phyloP scores from a whole-genome alignment of 140 eudicot genomes.

The Flaveria floridana region DNA sequence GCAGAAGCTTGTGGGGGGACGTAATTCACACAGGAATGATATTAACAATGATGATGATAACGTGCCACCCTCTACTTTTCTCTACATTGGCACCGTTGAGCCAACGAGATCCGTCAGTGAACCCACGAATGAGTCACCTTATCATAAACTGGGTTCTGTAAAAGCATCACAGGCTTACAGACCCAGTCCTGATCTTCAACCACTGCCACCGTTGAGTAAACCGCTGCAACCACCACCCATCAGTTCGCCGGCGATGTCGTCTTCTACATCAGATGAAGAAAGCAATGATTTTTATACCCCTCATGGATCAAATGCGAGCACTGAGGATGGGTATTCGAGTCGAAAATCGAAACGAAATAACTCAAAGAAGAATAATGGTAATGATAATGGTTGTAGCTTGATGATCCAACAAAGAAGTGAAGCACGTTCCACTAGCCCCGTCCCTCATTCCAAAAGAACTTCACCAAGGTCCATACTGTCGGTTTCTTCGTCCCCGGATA shows the following conservation, averaged over 20 bases:
- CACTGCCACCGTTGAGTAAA: constrained; percentile 75
- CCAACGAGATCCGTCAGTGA: constrained; percentile 61
- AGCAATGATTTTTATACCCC: constrained; percentile 79
- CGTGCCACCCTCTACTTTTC: constrained; percentile 69
- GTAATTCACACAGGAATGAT: constrained; percentile 33
- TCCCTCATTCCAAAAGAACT: constrained; percentile 86
- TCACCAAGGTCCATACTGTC: constrained; percentile 75
- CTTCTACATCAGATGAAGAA: constrained; percentile 51
- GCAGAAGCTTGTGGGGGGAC: constrained; percentile 65
- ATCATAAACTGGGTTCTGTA: constrained; percentile 55
- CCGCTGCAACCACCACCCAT: constrained; percentile 56
- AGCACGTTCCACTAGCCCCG: constrained; percentile 37
- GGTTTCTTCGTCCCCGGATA: constrained; percentile 64
- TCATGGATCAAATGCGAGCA: constrained; percentile 74
- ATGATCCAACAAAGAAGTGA: constrained; percentile 31
- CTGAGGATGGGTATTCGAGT: constrained; percentile 54
- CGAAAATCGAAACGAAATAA: constrained; percentile 36
- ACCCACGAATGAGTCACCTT: constrained; percentile 57
- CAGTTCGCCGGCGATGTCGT: constrained; percentile 68
- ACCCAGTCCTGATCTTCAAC: constrained; percentile 97
- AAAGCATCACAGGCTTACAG: constrained; percentile 68
- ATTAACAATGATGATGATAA: constrained; percentile 39
- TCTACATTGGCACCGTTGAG: constrained; percentile 90
- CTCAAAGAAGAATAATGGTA: constrained; percentile 7
- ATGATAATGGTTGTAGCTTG: constrained; percentile 24